A percentile compares a stretch with the other conserved stretches of the same genome.
Conservation (phyloP, 495 filamentous ascomycete species). For the Penicillium robsamsonii region DNA sequence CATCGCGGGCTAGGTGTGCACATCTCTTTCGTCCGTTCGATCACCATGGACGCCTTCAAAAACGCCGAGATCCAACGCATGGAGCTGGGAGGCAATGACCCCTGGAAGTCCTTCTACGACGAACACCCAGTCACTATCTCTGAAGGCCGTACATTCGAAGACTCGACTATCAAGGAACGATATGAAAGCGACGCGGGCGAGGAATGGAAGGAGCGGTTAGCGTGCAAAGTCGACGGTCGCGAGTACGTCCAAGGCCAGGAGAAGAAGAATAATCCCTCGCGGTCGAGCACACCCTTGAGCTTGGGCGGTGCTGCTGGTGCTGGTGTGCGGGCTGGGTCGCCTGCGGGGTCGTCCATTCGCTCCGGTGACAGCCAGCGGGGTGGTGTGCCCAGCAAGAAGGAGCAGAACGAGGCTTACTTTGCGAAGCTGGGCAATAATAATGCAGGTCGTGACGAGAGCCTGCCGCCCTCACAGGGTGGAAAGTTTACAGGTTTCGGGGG, state of each 20-base stretch:
- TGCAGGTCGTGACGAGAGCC: slow-evolving; percentile 63
- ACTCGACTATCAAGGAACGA: slow-evolving; percentile 71
- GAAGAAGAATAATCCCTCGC: slow-evolving; percentile 37
- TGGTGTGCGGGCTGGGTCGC: slow-evolving; percentile 29
- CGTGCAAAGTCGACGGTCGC: slow-evolving; percentile 77
- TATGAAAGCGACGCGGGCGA: slow-evolving; percentile 87
- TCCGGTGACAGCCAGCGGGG: slow-evolving; percentile 25
- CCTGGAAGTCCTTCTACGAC: slow-evolving; percentile 84
- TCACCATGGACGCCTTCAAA: slow-evolving; percentile 99
- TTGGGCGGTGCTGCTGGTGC: slow-evolving; percentile 9
- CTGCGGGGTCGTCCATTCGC: slow-evolving; percentile 25
- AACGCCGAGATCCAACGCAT: slow-evolving; percentile 80
- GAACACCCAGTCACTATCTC: slow-evolving; percentile 61
- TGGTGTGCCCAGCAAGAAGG: slow-evolving; percentile 47
- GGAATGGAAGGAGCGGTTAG: slow-evolving; percentile 91
- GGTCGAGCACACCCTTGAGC: slow-evolving; percentile 36
- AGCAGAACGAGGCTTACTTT: slow-evolving; percentile 85
- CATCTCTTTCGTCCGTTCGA: slow-evolving; percentile 93
- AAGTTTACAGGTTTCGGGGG: slow-evolving; percentile 91
- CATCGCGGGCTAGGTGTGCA: slow-evolving; percentile 95
- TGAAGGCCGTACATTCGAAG: slow-evolving; percentile 63
- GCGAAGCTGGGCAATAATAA: slow-evolving; percentile 78
- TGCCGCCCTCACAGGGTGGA: slow-evolving; percentile 86
- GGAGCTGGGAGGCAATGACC: slow-evolving; percentile 79
- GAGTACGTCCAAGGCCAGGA: slow-evolving; percentile 71